Evolutionary conservation across 2,329 filamentous ascomycete genomes (phyloP).

Genomic region (Talaromyces sp.): DNA sequence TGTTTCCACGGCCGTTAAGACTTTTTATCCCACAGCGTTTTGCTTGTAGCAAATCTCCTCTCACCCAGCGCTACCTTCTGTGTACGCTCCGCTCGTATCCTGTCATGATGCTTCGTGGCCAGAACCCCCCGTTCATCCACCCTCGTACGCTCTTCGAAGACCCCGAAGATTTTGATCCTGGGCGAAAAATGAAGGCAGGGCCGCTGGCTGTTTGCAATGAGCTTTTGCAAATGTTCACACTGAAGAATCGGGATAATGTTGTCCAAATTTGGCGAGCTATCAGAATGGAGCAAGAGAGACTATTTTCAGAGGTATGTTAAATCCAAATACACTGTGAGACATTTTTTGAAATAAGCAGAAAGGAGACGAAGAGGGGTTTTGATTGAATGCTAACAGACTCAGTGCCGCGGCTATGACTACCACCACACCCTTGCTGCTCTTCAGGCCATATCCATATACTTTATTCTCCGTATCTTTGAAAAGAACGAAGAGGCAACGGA

Average conservation of each 20-base stretch:
- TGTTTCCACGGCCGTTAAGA: background rate
- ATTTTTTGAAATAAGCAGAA: background rate
- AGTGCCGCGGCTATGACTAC: constrained; percentile 4
- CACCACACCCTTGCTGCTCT: constrained; percentile 5
- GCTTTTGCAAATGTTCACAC: constrained; percentile 5
- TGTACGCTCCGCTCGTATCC: constrained; percentile 11
- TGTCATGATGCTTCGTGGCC: constrained; percentile 12
- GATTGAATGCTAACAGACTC: background rate
- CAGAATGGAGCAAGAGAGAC: constrained; percentile 12
- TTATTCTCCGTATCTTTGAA: constrained; percentile 11
- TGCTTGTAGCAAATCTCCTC: background rate
- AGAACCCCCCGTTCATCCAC: constrained; percentile 12
- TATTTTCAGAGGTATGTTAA: background rate
- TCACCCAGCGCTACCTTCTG: constrained; percentile 1
- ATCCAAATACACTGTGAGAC: too few relatives aligned
- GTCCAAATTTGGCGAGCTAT: constrained; percentile 7
- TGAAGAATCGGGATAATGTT: constrained; percentile 12
- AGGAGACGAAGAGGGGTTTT: too few relatives aligned
- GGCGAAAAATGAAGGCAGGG: background rate
- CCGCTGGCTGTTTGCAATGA: constrained; percentile 11
- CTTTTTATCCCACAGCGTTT: background rate
- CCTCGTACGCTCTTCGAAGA: background rate
- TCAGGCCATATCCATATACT: constrained; percentile 12
- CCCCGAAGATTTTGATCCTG: background rate
- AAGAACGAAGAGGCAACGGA: constrained; percentile 9